Conservation (phyloP, 1,284 basidiomycete species). For the Irpex lacteus region DNA sequence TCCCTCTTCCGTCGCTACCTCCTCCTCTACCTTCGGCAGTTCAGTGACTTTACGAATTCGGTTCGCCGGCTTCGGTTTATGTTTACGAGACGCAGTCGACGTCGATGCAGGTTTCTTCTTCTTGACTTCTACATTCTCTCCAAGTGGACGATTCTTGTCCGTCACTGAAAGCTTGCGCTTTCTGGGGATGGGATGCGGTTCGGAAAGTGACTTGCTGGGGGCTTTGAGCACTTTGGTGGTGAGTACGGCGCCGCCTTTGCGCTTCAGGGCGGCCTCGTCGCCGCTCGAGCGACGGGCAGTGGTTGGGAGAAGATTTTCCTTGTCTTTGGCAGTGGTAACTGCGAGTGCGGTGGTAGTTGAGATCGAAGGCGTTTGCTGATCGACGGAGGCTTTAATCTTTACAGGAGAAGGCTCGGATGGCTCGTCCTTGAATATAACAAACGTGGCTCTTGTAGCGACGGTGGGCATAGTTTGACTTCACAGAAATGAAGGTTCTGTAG, state of each 20-base stretch:
- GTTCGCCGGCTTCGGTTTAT: slow-evolving; percentile 18
- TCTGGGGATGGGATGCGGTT: slow-evolving; percentile 41
- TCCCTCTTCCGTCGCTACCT: slow-evolving; percentile 22
- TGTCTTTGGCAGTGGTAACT: slow-evolving; percentile 47
- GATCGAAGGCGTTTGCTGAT: slow-evolving; percentile 9
- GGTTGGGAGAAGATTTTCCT: slow-evolving; percentile 74
- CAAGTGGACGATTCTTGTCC: slow-evolving; percentile 5
- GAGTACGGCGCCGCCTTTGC: slow-evolving; percentile 54
- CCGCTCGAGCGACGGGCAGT: slow-evolving; percentile 56
- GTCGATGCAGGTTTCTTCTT: slow-evolving; percentile 5
- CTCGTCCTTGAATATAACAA: slow-evolving; percentile 66
- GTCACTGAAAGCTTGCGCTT: slow-evolving; percentile 49
- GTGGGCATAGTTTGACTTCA: neutral
- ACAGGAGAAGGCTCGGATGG: slow-evolving; percentile 14
- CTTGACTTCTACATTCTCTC: slow-evolving; percentile 20
- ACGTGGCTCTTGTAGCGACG: slow-evolving; percentile 51
- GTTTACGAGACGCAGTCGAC: slow-evolving; percentile 7
- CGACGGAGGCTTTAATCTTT: neutral
- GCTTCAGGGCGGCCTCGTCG: slow-evolving; percentile 49
- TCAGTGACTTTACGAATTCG: slow-evolving; percentile 22
- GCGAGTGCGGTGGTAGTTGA: slow-evolving; percentile 26
- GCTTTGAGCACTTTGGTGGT: slow-evolving; percentile 46
- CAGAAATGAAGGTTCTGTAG: neutral
- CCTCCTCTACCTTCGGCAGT: slow-evolving; percentile 40
- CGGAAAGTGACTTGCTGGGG: slow-evolving; percentile 44